Evolutionary conservation across 75 land plant genomes (phyloP).

Genomic region (Cunninghamia lanceolata): DNA sequence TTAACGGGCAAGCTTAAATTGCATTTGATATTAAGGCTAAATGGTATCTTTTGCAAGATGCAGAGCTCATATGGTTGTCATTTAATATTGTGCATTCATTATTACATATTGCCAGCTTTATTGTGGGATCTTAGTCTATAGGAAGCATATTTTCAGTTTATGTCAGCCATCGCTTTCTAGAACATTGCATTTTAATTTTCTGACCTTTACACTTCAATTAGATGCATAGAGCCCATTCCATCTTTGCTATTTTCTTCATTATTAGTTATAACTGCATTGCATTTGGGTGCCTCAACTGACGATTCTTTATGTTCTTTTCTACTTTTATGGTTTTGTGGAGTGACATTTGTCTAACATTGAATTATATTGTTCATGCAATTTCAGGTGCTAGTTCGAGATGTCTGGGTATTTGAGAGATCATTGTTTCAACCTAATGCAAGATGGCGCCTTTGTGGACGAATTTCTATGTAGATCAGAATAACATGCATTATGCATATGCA

Average conservation of each 20-base stretch:
- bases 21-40: neutral
- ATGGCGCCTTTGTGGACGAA: slow-evolving; percentile 80
- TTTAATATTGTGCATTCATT: neutral
- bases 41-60: neutral
- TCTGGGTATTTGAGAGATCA: slow-evolving; percentile 89
- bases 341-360: neutral
- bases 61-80: neutral
- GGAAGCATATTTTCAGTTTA: neutral
- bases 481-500: neutral
- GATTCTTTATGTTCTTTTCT: neutral
- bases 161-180: neutral
- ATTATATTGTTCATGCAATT: neutral
- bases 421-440: slow-evolving; percentile 58
- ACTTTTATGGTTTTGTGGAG: neutral
- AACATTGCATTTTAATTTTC: neutral
- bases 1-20: neutral
- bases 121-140: neutral
- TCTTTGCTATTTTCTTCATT: neutral
- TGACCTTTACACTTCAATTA: neutral
- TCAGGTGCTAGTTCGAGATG: slow-evolving; percentile 68
- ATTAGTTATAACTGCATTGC: slow-evolving; percentile 3
- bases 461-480: slow-evolving; percentile 18
- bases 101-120: neutral
- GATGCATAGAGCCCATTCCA: neutral
- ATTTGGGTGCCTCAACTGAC: neutral